A percentile compares a stretch with the other conserved stretches of the same genome.
Evolutionary conservation across 2,329 filamentous ascomycete genomes (phyloP).

Genomic region (Ascomycota sp.): DNA sequence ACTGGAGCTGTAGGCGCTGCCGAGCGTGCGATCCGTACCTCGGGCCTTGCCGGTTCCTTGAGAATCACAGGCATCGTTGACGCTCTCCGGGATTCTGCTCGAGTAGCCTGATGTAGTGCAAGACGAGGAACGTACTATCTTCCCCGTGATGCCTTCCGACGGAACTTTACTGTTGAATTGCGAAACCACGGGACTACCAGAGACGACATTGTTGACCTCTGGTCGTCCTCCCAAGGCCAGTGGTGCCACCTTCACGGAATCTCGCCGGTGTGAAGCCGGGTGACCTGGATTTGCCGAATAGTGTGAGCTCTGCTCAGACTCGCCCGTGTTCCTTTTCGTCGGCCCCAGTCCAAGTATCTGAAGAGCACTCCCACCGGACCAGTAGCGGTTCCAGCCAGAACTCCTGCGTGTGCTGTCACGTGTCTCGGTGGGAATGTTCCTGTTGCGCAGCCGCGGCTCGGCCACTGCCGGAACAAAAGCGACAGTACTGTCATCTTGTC

Average conservation of each 20-base stretch:
- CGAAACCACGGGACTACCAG: conserved; percentile 49
- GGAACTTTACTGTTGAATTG: conserved; percentile 31
- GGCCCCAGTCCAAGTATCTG: conserved; percentile 42
- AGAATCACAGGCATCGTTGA: conserved; percentile 35
- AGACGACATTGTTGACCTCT: conserved; percentile 43
- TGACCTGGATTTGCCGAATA: conserved; percentile 29
- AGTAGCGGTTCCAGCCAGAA: conserved; percentile 61
- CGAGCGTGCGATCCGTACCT: conserved; percentile 28
- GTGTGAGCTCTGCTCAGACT: conserved; percentile 32
- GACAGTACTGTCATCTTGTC: conserved; percentile 21
- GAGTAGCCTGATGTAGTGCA: conserved; percentile 33
- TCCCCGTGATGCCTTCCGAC: conserved; percentile 37
- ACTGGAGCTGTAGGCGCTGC: conserved; percentile 28
- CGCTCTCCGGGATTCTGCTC: conserved; percentile 44
- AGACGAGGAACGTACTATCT: conserved; percentile 37
- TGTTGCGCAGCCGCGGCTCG: conserved; percentile 15
- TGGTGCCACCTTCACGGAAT: conserved; percentile 51
- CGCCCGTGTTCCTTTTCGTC: conserved; percentile 27
- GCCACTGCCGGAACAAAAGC: conserved; percentile 15
- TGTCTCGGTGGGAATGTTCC: conserved; percentile 10
- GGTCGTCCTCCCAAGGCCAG: conserved; percentile 43
- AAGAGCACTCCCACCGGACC: conserved; percentile 50
- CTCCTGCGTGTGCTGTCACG: conserved; percentile 34
- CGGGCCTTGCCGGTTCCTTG: conserved; percentile 23
- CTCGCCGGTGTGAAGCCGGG: too few relatives aligned